Evolutionary conservation across 768 basidiomycete genomes (phyloP), one percentile per base, ranked within the genome.

Genomic region (Austroboletus eburneus): DNA sequence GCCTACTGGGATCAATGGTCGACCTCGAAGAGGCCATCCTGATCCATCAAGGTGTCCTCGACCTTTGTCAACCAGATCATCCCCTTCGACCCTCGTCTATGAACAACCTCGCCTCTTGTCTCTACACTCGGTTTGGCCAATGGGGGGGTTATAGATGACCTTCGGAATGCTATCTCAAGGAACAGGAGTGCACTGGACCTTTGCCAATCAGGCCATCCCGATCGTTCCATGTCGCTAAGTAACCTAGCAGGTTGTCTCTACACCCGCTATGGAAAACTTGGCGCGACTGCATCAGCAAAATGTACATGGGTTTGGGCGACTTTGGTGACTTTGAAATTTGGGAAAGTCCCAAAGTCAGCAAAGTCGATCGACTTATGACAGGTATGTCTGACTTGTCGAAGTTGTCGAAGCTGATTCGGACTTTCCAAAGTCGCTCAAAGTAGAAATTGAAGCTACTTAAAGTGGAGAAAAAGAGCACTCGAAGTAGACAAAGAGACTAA

Each of bases 21-120:
- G 44, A 45, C 37, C 29, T 45, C 23, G 16, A 30, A 9, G 37
- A 38, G 29, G 37, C 44, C 16, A 39, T 45, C 25, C 7, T 24
- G 16, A 21, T 47, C 3, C 46, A 42, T 14, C 8, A 17, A n/a
- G n/a, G 21, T 22, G 9, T 21, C 33, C 17, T 33, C 8, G 16
- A 32, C 10, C 27, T 35, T 27, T 20, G 16, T 2, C 20, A 25
- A 32, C 16, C 20, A 14, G 46, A 21, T 21, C 33, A 46, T 13
- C 24, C 17, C 12, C 10, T 25, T 35, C 46, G 39, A 37, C 21
- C 24, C 46, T 5, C 27, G n/a, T 39, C 16, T 21, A 34, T 10
- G 50, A 50, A 27, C 39, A 46, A 46, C 32, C 33, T 46, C 9
- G 46, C 46, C 7, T 2, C 3, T 34, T 46, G 33, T 17, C 39